Base-by-base conservation (phyloP, 2,329 filamentous ascomycete genomes). In the Dryadomyces quercivorus region DNA sequence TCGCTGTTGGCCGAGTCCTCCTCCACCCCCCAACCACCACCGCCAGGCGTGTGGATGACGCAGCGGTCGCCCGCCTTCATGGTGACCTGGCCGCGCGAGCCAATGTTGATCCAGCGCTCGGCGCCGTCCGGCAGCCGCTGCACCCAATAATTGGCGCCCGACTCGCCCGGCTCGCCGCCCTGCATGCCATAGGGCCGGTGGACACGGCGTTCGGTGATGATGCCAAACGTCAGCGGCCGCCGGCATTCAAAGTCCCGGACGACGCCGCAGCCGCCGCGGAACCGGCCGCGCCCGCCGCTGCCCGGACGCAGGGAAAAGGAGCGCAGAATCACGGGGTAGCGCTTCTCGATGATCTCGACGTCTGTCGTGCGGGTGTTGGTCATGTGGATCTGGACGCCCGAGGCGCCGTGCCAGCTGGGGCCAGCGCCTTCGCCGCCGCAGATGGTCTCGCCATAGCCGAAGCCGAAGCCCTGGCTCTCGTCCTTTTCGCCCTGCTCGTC, bases 391-490 rank as follows among this genome's bases (percentile, higher is more conserved):
- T 92, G 86, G n/a, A 90, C 85, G 21, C 85, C 86, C 50, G 74
- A 80, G 8, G 85, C 84, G 31, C 87, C 87, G 56, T 84, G 74
- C 86, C 86, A 91, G 10, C 74, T 74, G 0, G 82, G 77, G 0
- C 86, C 86, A 0, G 86, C 88, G 21, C 86, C 87, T 36, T 77
- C 81, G 0, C 88, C 88, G 38, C 88, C 87, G 0, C 84, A 83
- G 58, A 93, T 90, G 5, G 87, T 92, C 67, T 92, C 88, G 66
- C 92, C 91, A 71, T 92, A 92, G 8, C 86, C 87, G 64, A 92
- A 92, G 0, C 87, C 87, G 58, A 12, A 61, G 55, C 0, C 64
- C 16, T 67, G 58, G n/a, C 56, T 59, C 0, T 65, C 66, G 1
- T 64, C 66, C 18, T 44, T 46, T 26, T 38, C 26, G 21, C 26